Evolutionary conservation across 1,284 basidiomycete species (phyloP).

Genomic region (Sporisorium sorghi): DNA sequence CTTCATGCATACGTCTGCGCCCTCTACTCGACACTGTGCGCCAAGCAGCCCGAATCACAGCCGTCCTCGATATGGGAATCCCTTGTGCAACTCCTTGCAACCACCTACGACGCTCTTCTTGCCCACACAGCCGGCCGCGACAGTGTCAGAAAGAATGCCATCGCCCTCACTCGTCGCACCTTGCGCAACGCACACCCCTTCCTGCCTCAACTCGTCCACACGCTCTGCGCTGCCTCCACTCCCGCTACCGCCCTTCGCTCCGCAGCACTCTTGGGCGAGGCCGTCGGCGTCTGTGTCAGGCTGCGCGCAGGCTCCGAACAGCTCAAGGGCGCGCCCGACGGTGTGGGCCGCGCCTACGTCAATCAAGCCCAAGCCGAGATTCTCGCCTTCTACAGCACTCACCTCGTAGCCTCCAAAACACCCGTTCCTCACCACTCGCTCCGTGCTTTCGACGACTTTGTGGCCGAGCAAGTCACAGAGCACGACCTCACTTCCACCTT

Average conservation of each 20-base stretch:
- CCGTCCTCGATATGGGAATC: slow-evolving; percentile 33
- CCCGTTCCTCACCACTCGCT: slow-evolving; percentile 43
- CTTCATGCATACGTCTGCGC: slow-evolving; percentile 80
- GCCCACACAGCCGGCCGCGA: slow-evolving; percentile 20
- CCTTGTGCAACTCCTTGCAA: slow-evolving; percentile 52
- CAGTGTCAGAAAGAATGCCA: slow-evolving; percentile 33
- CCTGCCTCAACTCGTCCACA: slow-evolving; percentile 50
- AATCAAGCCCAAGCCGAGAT: slow-evolving; percentile 37
- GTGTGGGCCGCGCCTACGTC: slow-evolving; percentile 50
- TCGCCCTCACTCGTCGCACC: slow-evolving; percentile 44
- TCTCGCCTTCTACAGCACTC: slow-evolving; percentile 57
- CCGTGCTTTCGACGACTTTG: slow-evolving; percentile 56
- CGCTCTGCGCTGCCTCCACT: slow-evolving; percentile 35
- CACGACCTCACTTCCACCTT: slow-evolving; percentile 51
- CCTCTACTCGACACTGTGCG: slow-evolving; percentile 73
- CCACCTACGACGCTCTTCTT: slow-evolving; percentile 49
- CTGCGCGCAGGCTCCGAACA: slow-evolving; percentile 55
- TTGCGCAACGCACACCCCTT: slow-evolving; percentile 41
- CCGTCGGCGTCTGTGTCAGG: slow-evolving; percentile 49
- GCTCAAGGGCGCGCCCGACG: slow-evolving; percentile 48
- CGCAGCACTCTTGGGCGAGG: slow-evolving; percentile 52
- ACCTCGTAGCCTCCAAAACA: slow-evolving; percentile 59
- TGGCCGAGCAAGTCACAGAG: slow-evolving; percentile 46
- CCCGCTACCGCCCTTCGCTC: slow-evolving; percentile 42
- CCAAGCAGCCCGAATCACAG: slow-evolving; percentile 2